Base-by-base conservation (phyloP, 371 early-diverging fungal genomes). In the Haplosporangium sp. region DNA sequence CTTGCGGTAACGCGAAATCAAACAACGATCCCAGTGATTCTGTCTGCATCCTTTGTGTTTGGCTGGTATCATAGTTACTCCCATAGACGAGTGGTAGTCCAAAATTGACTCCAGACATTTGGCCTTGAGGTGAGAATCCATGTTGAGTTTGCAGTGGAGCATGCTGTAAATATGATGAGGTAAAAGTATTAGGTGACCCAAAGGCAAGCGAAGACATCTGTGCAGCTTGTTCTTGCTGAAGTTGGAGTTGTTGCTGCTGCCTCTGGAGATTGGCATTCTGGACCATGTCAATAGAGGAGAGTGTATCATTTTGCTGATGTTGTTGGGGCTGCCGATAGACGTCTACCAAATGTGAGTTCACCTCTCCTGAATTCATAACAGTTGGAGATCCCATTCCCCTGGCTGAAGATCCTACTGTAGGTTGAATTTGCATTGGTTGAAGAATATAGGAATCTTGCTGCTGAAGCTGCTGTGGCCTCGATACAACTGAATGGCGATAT, bases 1-100 rank as follows among this genome's bases (percentile, higher is more conserved):
- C 74, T 37, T 74, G 74, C 0, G 81, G 81, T 37, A 79, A 44
- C 4, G 81, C 71, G 52, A 79, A 79, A 59, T 79, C 81, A 47
- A 79, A 79, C 34, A 79, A 27, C 8, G 81, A 74, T 40, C 74
- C 75, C 17, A 79, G n/a, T 2, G 81, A 72, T 56, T 78, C 74
- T 3, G 74, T 74, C 35, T 66, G 81, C 37, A 71, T 67, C 56
- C 60, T 37, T 5, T 68, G 65, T 17, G 61, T 55, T 27, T 74
- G 74, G 4, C 47, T 67, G 67, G 55, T 44, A 35, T 62, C 79
- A 60, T 75, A 75, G 20, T 71, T 71, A 47, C 66, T 71, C 4
- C 82, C 82, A 45, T 81, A 81, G 0, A 81, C 82, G 2, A 75
- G 67, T 20, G 82, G 82, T 13, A 71, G 39, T 0, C 71, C 74